Percentiles rank a stretch among this genome's conserved stretches.
These are phyloP conservation scores for Calocybe cyanea DNA, from an alignment of 768 basidiomycete genomes.

Conservation along the genomic window DNA sequence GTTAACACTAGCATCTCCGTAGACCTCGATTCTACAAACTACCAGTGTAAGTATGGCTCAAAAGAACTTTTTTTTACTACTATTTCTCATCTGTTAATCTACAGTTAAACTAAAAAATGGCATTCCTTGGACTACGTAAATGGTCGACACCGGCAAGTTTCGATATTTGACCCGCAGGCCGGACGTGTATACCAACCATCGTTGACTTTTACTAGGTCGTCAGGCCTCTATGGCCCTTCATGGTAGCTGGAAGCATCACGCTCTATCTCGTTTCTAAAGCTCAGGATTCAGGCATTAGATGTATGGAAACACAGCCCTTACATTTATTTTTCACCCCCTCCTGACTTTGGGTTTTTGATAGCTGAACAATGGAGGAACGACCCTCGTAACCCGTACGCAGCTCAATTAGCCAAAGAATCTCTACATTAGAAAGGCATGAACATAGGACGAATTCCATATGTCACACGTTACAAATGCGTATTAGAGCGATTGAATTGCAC, in stretches of 20 bases:
- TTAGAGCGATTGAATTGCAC: too few species aligned
- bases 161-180: slow-evolving; percentile 8
- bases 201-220: slow-evolving; percentile 41
- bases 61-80: not conserved
- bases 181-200: slow-evolving; percentile 2
- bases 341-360: slow-evolving; percentile 34
- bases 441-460: too few species aligned
- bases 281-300: slow-evolving; percentile 66
- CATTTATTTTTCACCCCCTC: too few species aligned
- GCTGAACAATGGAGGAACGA: slow-evolving; percentile 61
- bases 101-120: slow-evolving; percentile 40
- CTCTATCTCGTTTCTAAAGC: slow-evolving; percentile 63
- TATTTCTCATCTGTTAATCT: not conserved
- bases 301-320: slow-evolving; percentile 38
- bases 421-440: slow-evolving; percentile 29
- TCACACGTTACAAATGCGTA: too few species aligned
- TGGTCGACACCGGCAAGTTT: slow-evolving; percentile 72
- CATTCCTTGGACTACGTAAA: slow-evolving; percentile 77
- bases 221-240: slow-evolving; percentile 80
- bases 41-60: slow-evolving; percentile 5
- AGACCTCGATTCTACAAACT: too few species aligned
- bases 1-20: slow-evolving; percentile 18
- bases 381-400: slow-evolving; percentile 80
- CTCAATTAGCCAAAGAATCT: slow-evolving; percentile 66
- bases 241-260: slow-evolving; percentile 60